Evolutionary conservation across 2,329 filamentous ascomycete genomes (phyloP), one percentile per base, ranked within the genome.

Genomic region (Escovopsis sp.): DNA sequence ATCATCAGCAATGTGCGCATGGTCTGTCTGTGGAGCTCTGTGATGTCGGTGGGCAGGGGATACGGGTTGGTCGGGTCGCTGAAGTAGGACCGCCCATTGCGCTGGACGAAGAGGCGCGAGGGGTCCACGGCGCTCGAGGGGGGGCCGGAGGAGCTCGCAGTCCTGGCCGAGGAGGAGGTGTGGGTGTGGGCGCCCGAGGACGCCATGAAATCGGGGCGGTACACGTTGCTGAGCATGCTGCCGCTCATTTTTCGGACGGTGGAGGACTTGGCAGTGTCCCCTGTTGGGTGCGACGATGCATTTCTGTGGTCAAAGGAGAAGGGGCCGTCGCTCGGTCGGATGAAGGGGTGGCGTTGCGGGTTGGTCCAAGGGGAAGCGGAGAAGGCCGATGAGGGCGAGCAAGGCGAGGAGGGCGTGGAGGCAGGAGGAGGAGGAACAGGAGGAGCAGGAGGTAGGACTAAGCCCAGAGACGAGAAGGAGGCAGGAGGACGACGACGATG

Each of bases 11-110:
- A 70, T 0, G 88, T 93, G 45, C 85, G 78, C 43, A 95, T 67
- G 38, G 79, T 87, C 61, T 95, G 88, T 43, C 88, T 76, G 61
- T 94, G 86, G 39, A 94, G 73, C 62, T 95, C 88, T 34, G 80
- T 68, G 34, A 94, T 72, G 62, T 95, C 89, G 63, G 83, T 81
- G 33, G 89, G 89, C 2, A 95, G 68, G n/a, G 86, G 86, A 53
- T 96, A 95, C 7, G 76, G 65, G 27, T 84, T 64, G 2, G 73
- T 69, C 8, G 72, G 66, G 54, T 94, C 84, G 55, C 82, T 77
- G 48, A 93, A 73, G 61, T 89, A 95, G 37, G 81, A 81, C 44
- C 87, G 81, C 40, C 85, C 85, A 64, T 91, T 81, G 53, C 81
- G 79, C 48, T 79, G 65, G 49, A 82, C 65, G 53, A 88, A 82